Evolutionary conservation across 2,329 filamentous ascomycete genomes (phyloP).

Genomic region (Dactylellina cionopaga): DNA sequence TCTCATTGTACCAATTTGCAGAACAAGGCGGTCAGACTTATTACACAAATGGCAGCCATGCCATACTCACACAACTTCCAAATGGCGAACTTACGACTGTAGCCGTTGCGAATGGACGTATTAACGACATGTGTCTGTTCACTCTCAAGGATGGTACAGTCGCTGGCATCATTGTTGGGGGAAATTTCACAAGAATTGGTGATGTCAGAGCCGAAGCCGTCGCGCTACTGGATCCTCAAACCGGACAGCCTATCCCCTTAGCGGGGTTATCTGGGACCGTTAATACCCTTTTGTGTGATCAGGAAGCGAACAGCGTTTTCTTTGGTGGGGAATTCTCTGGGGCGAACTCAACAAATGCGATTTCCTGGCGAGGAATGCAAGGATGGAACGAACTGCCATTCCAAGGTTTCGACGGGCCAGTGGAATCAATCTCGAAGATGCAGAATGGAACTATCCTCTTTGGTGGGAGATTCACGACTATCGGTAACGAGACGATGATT

Average conservation of each 20-base stretch:
- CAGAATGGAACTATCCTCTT: slow-evolving; percentile 88
- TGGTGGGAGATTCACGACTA: slow-evolving; percentile 85
- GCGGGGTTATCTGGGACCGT: slow-evolving; percentile 85
- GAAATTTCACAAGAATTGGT: slow-evolving; percentile 93
- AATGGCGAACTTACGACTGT: slow-evolving; percentile 83
- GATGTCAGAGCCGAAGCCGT: slow-evolving; percentile 79
- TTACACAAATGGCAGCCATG: slow-evolving; percentile 79
- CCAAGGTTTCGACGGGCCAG: slow-evolving; percentile 91
- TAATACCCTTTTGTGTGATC: slow-evolving; percentile 82
- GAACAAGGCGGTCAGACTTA: slow-evolving; percentile 77
- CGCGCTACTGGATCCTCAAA: slow-evolving; percentile 81
- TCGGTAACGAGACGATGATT: slow-evolving; percentile 80
- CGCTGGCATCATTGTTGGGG: slow-evolving; percentile 83
- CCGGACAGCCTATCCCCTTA: slow-evolving; percentile 75
- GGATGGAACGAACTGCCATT: slow-evolving; percentile 87
- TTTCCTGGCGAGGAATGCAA: slow-evolving; percentile 76
- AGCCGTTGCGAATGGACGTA: slow-evolving; percentile 80
- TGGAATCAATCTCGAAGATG: slow-evolving; percentile 83
- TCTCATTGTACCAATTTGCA: slow-evolving; percentile 87
- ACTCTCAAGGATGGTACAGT: slow-evolving; percentile 72
- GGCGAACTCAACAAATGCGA: slow-evolving; percentile 85
- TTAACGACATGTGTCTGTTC: slow-evolving; percentile 87
- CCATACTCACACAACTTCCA: slow-evolving; percentile 81
- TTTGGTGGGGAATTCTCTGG: slow-evolving; percentile 87
- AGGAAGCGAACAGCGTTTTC: slow-evolving; percentile 80